Evolutionary conservation across 441 rosid genomes (phyloP), one percentile per base, ranked within the genome.

Genomic region (Mallotus japonicus): DNA sequence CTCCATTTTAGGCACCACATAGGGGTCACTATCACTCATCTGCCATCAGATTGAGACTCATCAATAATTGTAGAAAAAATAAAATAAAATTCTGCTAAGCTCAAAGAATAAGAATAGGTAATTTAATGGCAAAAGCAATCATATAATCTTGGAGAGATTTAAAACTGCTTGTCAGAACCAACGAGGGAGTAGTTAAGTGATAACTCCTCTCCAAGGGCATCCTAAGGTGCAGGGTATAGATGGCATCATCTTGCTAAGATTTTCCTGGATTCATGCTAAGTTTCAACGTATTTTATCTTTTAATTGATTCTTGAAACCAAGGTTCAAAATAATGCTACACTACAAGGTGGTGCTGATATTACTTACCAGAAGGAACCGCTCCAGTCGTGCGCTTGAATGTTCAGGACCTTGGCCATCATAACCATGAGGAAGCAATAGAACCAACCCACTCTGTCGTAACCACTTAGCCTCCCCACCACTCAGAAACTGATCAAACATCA

Each of bases 331-430:
- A 44, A 44, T 6, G 47, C 47, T 44, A 44, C 49, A 44, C 49
- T 44, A 10, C 49, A 44, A 44, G 49, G 9, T 44, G 8, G 4
- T 9, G 7, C 6, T 0, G 22, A 22, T 24, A 47, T 61, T 85
- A 95, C 99, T 61, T 85, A 95, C 99, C 97, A 86, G 97, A 75
- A 95, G 97, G 87, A 84, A 95, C 34, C 99, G 92, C 77, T 95
- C 99, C 82, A 95, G 77, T 34, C 97, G 89, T 15, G 92, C 96
- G 74, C 99, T 95, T 63, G 99, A 95, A 86, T 95, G 98, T 80
- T 95, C 99, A 78, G 99, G 99, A 46, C 99, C 99, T 65, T 93
- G 99, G 53, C 99, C 99, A 78, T 93, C 99, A 78, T 93, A 95
- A 69, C 97, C 99, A 77, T 90, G 99, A 68, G 99, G 98, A 74